A percentile compares a stretch with the other conserved stretches of the same genome.
Conservation (phyloP, 202 grass and related monocot species). For the Carex arenaria region DNA sequence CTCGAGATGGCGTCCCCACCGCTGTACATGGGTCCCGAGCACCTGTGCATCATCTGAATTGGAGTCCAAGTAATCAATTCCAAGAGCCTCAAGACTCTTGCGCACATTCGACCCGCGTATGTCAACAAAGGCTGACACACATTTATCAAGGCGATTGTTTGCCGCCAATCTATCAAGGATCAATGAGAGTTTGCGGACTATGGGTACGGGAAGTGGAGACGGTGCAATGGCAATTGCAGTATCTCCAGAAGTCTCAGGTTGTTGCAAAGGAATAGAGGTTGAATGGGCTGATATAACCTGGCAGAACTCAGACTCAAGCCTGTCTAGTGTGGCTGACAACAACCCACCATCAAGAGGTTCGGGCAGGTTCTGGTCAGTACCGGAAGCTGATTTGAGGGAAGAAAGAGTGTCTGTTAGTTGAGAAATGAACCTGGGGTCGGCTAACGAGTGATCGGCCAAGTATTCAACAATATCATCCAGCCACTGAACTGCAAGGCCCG, state of each 20-base stretch:
- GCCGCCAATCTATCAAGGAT: constrained; percentile 61
- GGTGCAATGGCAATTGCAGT: constrained; percentile 15
- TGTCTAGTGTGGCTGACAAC: constrained; percentile 55
- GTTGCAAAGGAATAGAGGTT: constrained; percentile 43
- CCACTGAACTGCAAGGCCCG: constrained; percentile 74
- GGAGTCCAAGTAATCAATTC: constrained; percentile 50
- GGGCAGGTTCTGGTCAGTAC: not conserved
- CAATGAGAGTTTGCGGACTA: constrained; percentile 49
- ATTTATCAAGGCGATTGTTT: constrained; percentile 45
- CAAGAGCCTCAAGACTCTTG: constrained; percentile 50
- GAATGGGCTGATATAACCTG: constrained; percentile 58
- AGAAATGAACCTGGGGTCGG: constrained; percentile 68
- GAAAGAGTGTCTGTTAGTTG: constrained; percentile 49
- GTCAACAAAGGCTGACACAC: constrained; percentile 39
- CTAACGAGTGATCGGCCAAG: constrained; percentile 58
- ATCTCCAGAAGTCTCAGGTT: constrained; percentile 3
- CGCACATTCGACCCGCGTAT: constrained; percentile 54
- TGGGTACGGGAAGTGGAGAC: constrained; percentile 34
- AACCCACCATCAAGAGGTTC: constrained; percentile 76
- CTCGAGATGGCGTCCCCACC: constrained; percentile 68
- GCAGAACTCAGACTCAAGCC: constrained; percentile 59
- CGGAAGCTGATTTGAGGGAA: constrained; percentile 26
- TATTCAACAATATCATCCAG: constrained; percentile 63
- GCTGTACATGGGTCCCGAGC: constrained; percentile 44
- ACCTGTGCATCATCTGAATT: constrained; percentile 42